Percentiles rank a stretch among this genome's conserved stretches.
These are phyloP conservation scores for Lecanicillium sp. DNA, from an alignment of 2,329 filamentous ascomycete genomes.

Conservation along the genomic window DNA sequence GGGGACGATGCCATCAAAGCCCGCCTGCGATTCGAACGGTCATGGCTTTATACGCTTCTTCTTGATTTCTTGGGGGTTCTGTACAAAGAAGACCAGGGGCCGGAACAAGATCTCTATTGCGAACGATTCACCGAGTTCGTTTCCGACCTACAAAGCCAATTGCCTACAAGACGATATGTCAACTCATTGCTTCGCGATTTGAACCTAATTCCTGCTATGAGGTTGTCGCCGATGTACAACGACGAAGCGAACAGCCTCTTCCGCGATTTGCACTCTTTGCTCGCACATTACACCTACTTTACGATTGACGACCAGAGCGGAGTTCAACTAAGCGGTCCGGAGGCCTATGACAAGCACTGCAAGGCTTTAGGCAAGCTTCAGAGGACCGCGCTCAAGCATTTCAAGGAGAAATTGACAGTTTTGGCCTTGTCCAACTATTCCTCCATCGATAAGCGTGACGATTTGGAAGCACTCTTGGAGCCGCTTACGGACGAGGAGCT, in stretches of 20 bases:
- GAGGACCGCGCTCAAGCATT: conserved; percentile 66
- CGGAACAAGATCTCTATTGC: conserved; percentile 70
- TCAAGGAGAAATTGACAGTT: conserved; percentile 85
- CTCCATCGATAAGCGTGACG: conserved; percentile 70
- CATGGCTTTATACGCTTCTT: conserved; percentile 83
- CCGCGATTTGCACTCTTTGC: conserved; percentile 69
- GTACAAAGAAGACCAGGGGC: conserved; percentile 45
- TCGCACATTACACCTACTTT: conserved; percentile 82
- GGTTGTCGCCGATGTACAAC: conserved; percentile 69
- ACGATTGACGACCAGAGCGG: conserved; percentile 88
- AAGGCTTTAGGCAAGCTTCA: conserved; percentile 70
- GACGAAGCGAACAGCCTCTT: conserved; percentile 68
- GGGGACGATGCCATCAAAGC: conserved; percentile 74
- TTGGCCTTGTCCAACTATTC: conserved; percentile 88
- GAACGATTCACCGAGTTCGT: conserved; percentile 91
- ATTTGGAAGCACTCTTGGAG: conserved; percentile 69
- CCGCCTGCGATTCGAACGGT: conserved; percentile 79
- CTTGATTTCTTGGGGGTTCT: conserved; percentile 73
- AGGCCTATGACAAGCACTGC: conserved; percentile 76
- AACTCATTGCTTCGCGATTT: conserved; percentile 82
- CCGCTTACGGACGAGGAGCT: conserved; percentile 69
- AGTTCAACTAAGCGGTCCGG: conserved; percentile 59
- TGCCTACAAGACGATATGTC: conserved; percentile 89
- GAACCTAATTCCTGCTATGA: conserved; percentile 70
- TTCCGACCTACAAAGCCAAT: conserved; percentile 82